Evolutionary conservation across 1,284 basidiomycete species (phyloP), one percentile per base, ranked within the genome.

Genomic region (Schizophyllum commune): DNA sequence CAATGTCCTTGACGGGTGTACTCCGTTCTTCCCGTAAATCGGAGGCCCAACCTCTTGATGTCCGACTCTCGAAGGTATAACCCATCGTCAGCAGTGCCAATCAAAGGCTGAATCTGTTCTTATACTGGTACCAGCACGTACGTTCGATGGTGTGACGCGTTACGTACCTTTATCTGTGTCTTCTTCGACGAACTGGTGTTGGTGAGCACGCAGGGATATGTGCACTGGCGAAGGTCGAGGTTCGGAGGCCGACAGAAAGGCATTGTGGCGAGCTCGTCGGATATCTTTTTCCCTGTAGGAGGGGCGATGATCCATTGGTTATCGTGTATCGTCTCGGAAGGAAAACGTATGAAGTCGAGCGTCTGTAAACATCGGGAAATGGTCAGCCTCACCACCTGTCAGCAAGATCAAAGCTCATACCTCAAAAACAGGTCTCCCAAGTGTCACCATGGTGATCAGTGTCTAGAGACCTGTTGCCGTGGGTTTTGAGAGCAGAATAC

Each of bases 41-140:
- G n/a, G 13, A 58, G 57, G 13, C 57, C 57, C 22, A 58, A 0
- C 63, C 64, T 59, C 74, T 53, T 1, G 70, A 68, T 67, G 54
- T 34, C 60, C 54, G 6, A 56, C 57, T 57, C 52, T 56, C 47
- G 56, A 39, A 19, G 19, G 54, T 33, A 58, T 4, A 53, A 1
- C 47, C 27, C 34, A 32, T 53, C 20, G 33, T 39, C 61, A 11
- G 57, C 56, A 9, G 59, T 58, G 33, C 56, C 57, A 34, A 58
- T 58, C 7, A 58, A 32, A n/a, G 33, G 32, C 34, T 58, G 33
- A 6, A 58, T 47, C 57, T 58, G 19, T 52, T 5, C 17, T 17
- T 5, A 52, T 27, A 27, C 27, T 27, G 27, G 27, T 27, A 27
- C 27, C 3, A 27, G 27, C 27, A 27, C 27, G 27, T 27, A 2